Evolutionary conservation across 2,329 filamentous ascomycete genomes (phyloP), one percentile per base, ranked within the genome.

Genomic region (Paraconiothyrium sp.): DNA sequence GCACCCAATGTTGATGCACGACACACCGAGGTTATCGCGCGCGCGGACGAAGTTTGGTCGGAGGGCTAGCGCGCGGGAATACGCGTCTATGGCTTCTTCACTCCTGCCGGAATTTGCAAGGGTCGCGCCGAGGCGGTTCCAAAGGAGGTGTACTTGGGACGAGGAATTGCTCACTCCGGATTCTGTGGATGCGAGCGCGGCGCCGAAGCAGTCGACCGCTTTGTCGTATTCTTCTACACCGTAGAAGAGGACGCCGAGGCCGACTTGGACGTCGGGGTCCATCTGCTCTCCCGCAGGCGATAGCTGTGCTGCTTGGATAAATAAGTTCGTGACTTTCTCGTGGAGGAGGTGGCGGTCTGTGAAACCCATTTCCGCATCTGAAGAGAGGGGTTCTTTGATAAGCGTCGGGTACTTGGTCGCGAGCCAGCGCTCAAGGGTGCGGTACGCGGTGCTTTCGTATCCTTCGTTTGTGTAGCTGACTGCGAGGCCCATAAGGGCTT

Each of bases 401-500:
- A 99, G 88, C 39, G 88, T 84, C 7, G 95, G 94, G 80, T 99
- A 99, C 80, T 97, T 97, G 72, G 92, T 88, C n/a, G 93, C 92
- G 34, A 99, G 86, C 95, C 95, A 99, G 67, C 94, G 92, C 82
- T 99, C 95, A 14, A 99, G 86, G 10, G 94, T 98, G 58, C 94
- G 89, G 84, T 98, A 99, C 51, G 95, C 94, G 22, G 94, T 97
- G 75, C 92, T 94, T 80, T 99, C 95, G 81, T 98, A 99, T 65
- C 94, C 95, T 82, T 99, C 95, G 81, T 99, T 99, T 51, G 95
- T 99, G 80, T 99, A 99, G 5, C 92, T 97, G 22, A 99, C 94
- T 14, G 94, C 93, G 56, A 99, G 84, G 1, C 93, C 94, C 94
- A 99, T 98, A 49, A 99, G 85, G 0, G 94, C 94, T 62, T 92